A percentile compares a stretch with the other conserved stretches of the same genome.
phyloP scores from a whole-genome alignment of 768 basidiomycete species.

The Leccinum aurantiacum region DNA sequence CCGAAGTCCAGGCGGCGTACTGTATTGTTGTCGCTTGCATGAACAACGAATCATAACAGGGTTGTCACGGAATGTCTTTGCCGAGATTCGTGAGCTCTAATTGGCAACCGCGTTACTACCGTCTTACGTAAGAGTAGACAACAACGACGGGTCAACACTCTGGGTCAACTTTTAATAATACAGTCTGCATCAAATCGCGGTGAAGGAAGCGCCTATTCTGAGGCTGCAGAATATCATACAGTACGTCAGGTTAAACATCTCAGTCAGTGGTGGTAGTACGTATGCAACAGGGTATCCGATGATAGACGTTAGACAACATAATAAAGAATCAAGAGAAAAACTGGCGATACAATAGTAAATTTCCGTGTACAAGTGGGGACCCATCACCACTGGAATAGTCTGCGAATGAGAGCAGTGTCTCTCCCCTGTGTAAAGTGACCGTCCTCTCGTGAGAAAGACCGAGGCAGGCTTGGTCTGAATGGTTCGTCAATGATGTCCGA shows the following conservation, averaged over 20 bases:
- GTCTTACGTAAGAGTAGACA: background rate
- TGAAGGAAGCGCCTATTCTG: background rate
- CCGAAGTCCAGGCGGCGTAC: background rate
- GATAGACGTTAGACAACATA: constrained; percentile 27
- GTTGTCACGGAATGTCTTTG: background rate
- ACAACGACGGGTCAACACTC: background rate
- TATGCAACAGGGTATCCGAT: constrained; percentile 39
- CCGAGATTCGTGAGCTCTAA: background rate
- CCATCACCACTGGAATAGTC: constrained; percentile 46
- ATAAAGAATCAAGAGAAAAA: constrained; percentile 29
- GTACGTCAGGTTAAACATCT: constrained; percentile 25
- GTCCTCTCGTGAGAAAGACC: constrained; percentile 34
- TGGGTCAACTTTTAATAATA: no score
- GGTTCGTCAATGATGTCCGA: constrained; percentile 44
- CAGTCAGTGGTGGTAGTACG: constrained; percentile 34
- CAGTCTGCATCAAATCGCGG: background rate
- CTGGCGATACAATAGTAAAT: constrained; percentile 31
- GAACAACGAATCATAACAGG: background rate
- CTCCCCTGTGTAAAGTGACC: constrained; percentile 32
- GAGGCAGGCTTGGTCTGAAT: constrained; percentile 32
- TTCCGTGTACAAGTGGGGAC: constrained; percentile 20
- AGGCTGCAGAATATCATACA: constrained; percentile 27
- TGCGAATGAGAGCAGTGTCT: constrained; percentile 50
- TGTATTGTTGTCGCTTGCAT: background rate
- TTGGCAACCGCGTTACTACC: background rate